Evolutionary conservation across 305 asterid genomes (phyloP).

Genomic region (Solanum hybrid): DNA sequence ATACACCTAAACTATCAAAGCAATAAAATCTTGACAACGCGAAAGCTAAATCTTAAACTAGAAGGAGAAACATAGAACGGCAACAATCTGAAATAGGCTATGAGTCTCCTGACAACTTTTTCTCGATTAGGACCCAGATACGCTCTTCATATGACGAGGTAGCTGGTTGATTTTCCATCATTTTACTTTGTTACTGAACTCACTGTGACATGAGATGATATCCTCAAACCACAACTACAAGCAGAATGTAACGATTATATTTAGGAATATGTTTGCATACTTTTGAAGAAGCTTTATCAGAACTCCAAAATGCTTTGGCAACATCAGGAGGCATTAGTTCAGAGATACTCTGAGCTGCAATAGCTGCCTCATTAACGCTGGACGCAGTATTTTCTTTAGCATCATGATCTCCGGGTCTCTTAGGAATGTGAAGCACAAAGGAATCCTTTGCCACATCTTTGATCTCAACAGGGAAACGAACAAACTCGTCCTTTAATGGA

Average conservation of each 20-base stretch:
- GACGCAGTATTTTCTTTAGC: conserved; percentile 42
- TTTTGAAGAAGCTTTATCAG: conserved; percentile 74
- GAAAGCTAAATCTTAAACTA: not conserved
- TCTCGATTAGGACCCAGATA: conserved; percentile 1
- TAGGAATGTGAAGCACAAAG: conserved; percentile 72
- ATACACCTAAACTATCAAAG: not conserved
- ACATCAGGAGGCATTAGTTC: conserved; percentile 96
- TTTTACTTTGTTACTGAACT: not conserved
- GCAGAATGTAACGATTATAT: not conserved
- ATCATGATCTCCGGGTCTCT: conserved; percentile 38
- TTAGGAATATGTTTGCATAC: conserved; percentile 23
- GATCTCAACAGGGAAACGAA: conserved; percentile 78
- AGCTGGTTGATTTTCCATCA: not conserved
- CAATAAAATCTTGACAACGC: not conserved
- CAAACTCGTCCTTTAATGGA: conserved; percentile 57
- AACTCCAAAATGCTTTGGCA: conserved; percentile 76
- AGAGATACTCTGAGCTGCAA: conserved; percentile 63
- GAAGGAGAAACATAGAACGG: not conserved
- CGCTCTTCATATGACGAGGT: not conserved
- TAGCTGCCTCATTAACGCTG: conserved; percentile 44
- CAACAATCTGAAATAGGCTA: not conserved
- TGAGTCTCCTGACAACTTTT: not conserved
- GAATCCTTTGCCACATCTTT: conserved; percentile 69
- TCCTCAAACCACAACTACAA: not conserved
- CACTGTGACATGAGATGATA: not conserved